These are phyloP conservation scores for Spizellomyces punctatus DNA, from an alignment of 192 early-diverging fungal genomes.

Conservation along the genomic window DNA sequence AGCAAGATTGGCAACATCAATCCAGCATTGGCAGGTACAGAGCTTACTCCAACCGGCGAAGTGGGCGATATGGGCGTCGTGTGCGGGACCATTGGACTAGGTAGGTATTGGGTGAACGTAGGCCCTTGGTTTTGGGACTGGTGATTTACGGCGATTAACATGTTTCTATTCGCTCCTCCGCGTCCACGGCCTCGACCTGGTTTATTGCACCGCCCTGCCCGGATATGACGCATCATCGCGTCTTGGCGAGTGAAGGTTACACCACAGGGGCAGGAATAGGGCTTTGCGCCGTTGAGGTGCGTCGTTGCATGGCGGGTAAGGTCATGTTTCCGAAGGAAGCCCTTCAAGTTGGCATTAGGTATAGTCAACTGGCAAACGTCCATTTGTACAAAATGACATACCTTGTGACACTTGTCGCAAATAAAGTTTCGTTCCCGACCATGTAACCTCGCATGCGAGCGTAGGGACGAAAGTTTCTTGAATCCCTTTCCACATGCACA, in stretches of 20 bases:
- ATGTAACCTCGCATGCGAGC: constrained; percentile 28
- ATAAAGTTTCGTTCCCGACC: constrained; percentile 29
- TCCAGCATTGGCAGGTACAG: no score
- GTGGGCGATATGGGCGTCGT: no score
- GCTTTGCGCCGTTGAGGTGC: constrained; percentile 25
- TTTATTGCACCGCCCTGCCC: constrained; percentile 4
- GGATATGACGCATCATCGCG: constrained; percentile 38
- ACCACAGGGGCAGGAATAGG: constrained; percentile 35
- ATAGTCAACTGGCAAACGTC: neutral
- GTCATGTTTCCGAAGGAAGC: constrained; percentile 37
- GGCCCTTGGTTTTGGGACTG: neutral
- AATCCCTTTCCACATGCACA: constrained; percentile 32
- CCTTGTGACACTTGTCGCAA: constrained; percentile 29
- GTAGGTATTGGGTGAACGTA: constrained; percentile 16
- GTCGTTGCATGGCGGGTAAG: constrained; percentile 35
- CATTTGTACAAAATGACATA: neutral
- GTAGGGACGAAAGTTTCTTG: constrained; percentile 29
- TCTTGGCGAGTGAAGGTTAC: constrained; percentile 37
- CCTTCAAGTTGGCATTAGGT: neutral
- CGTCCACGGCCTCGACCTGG: constrained; percentile 7
- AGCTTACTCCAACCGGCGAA: no score
- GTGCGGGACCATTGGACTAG: neutral
- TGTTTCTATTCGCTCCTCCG: neutral
- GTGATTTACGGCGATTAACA: neutral
- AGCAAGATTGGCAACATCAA: no score